Conservation (phyloP, 306 rosid genomes). For the Prunus fruticosa region DNA sequence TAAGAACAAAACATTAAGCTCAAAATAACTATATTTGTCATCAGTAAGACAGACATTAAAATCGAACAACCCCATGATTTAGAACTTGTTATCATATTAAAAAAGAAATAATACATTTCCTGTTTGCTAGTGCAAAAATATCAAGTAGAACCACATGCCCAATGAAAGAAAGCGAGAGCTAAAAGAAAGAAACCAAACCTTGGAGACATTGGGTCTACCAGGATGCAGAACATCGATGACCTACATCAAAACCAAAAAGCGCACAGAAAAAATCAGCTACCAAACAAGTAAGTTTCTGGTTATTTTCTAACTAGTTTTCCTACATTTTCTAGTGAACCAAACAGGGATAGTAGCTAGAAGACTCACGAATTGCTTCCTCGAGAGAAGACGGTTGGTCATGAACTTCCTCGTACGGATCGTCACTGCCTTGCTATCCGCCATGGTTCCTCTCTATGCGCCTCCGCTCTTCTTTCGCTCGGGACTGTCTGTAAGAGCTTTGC, state of each 20-base stretch:
- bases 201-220: slow-evolving; percentile 85
- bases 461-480: background rate
- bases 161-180: background rate
- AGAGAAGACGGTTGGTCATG: slow-evolving; percentile 88
- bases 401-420: slow-evolving; percentile 85
- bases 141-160: background rate
- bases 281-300: background rate
- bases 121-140: background rate
- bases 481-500: background rate
- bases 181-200: slow-evolving; percentile 37
- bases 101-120: background rate
- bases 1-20: background rate
- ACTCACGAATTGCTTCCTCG: slow-evolving; percentile 91
- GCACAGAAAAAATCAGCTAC: background rate
- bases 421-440: slow-evolving; percentile 86
- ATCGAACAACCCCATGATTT: background rate
- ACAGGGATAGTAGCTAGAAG: background rate
- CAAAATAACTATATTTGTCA: background rate
- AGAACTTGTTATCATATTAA: no score
- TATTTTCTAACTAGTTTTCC: background rate
- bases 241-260: slow-evolving; percentile 25
- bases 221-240: slow-evolving; percentile 89
- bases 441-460: slow-evolving; percentile 15
- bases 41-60: background rate
- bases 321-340: background rate